These are phyloP conservation scores for Barbarea vulgaris DNA, from an alignment of 345 rosid species.

Conservation along the genomic window DNA sequence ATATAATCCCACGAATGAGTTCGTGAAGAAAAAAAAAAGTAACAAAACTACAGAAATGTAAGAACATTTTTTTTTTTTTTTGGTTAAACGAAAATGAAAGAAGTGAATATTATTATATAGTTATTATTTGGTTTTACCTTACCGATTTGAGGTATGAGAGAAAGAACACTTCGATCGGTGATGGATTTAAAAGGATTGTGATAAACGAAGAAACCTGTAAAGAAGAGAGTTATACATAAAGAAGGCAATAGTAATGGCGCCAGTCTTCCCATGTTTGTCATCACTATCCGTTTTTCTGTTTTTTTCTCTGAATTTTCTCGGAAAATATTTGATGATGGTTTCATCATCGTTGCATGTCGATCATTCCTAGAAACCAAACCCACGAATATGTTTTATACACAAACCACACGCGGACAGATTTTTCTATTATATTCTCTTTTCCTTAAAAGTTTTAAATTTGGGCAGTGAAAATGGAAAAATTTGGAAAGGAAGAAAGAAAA, in stretches of 20 bases:
- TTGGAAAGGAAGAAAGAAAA: background rate
- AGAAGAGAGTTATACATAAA: slow-evolving; percentile 50
- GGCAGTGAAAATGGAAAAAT: background rate
- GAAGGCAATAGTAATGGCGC: slow-evolving; percentile 54
- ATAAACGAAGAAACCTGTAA: slow-evolving; percentile 55
- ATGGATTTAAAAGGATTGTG: slow-evolving; percentile 50
- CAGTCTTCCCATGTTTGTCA: slow-evolving; percentile 40
- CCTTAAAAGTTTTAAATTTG: background rate
- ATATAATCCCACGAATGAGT: background rate
- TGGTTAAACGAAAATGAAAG: background rate
- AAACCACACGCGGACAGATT: background rate
- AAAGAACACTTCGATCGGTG: slow-evolving; percentile 35
- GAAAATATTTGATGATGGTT: slow-evolving; percentile 34
- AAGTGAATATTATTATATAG: background rate
- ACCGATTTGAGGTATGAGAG: slow-evolving; percentile 39
- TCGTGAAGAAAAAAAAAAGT: background rate
- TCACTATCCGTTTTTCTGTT: slow-evolving; percentile 42
- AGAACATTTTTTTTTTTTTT: background rate
- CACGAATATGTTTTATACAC: background rate
- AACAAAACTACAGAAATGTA: background rate
- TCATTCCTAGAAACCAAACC: slow-evolving; percentile 33
- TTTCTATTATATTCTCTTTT: slow-evolving; percentile 12
- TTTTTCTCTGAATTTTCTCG: slow-evolving; percentile 41
- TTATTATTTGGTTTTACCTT: slow-evolving; percentile 27
- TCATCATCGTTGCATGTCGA: slow-evolving; percentile 48